phyloP scores from a whole-genome alignment of 441 rosid genomes.

The Daphne laureola region DNA sequence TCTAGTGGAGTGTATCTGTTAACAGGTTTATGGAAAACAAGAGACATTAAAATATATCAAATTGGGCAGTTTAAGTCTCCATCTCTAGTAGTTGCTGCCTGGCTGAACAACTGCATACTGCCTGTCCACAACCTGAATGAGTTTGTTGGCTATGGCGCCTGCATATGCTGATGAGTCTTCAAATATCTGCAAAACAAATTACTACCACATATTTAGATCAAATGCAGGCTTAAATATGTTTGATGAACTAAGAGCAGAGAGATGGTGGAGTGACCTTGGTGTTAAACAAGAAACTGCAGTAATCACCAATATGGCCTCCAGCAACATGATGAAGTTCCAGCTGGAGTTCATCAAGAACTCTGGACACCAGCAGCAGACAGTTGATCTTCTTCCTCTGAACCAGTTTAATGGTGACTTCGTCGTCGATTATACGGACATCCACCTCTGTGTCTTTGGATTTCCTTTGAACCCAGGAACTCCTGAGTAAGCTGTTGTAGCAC shows the following conservation, averaged over 20 bases:
- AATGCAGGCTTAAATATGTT: not conserved
- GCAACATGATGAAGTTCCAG: slow-evolving; percentile 84
- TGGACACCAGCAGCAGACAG: slow-evolving; percentile 68
- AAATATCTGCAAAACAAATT: slow-evolving; percentile 28
- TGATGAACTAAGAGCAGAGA: too few species aligned
- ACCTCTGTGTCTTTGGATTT: slow-evolving; percentile 77
- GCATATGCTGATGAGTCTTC: slow-evolving; percentile 60
- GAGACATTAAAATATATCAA: too few species aligned
- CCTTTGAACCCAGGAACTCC: slow-evolving; percentile 85
- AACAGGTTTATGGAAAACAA: too few species aligned
- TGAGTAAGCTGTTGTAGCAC: slow-evolving; percentile 39
- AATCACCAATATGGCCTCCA: slow-evolving; percentile 85
- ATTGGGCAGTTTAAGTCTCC: too few species aligned
- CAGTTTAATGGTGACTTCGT: slow-evolving; percentile 83
- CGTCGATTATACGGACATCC: slow-evolving; percentile 82
- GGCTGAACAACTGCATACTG: slow-evolving; percentile 36
- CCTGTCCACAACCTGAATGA: slow-evolving; percentile 52
- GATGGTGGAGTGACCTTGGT: slow-evolving; percentile 47
- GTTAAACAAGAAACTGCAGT: slow-evolving; percentile 71
- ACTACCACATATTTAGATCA: not conserved
- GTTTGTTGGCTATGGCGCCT: slow-evolving; percentile 51
- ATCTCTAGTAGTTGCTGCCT: slow-evolving; percentile 12
- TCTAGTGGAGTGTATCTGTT: too few species aligned
- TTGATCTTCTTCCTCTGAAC: slow-evolving; percentile 74
- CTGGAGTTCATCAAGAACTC: slow-evolving; percentile 69